Conservation (phyloP, 176 grass and related monocot genomes). For the Tillandsia fasciculata region DNA sequence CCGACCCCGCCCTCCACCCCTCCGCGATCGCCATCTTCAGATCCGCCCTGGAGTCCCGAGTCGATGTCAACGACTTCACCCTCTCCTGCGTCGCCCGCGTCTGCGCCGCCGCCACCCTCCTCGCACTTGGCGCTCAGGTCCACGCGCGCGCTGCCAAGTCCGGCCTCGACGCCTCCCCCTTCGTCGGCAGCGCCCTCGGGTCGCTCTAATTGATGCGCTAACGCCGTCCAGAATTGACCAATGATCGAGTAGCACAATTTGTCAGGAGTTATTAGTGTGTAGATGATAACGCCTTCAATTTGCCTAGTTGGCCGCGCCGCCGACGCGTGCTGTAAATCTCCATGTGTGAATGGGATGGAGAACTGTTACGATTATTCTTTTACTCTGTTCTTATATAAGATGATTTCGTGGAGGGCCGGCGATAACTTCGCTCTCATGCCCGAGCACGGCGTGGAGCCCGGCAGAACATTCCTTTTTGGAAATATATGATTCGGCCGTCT, state of each 20-base stretch:
- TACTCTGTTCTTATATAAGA: no score
- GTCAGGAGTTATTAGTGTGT: no score
- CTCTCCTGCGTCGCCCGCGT: constrained; percentile 58
- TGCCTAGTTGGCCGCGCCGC: constrained; percentile 53
- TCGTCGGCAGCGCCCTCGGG: constrained; percentile 73
- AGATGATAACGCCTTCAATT: no score
- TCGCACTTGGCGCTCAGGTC: constrained; percentile 57
- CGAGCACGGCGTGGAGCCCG: constrained; percentile 36
- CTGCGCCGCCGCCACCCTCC: constrained; percentile 53
- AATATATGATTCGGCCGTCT: no score
- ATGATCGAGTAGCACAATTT: no score
- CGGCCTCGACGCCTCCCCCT: constrained; percentile 49
- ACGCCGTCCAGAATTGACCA: no score
- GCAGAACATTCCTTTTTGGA: no score
- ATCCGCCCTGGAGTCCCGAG: constrained; percentile 41
- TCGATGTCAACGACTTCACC: constrained; percentile 74
- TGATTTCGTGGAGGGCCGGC: constrained; percentile 74
- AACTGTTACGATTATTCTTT: no score
- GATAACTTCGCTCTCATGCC: constrained; percentile 60
- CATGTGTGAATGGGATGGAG: no score
- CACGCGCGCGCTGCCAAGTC: constrained; percentile 62
- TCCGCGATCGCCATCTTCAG: constrained; percentile 38
- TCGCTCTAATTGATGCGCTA: no score
- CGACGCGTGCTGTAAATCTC: no score
- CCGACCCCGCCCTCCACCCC: constrained; percentile 32